Percentiles rank a stretch among this genome's conserved stretches.
phyloP scores from a whole-genome alignment of 352 stramenopile species.

The Globisporangium abappressorium region DNA sequence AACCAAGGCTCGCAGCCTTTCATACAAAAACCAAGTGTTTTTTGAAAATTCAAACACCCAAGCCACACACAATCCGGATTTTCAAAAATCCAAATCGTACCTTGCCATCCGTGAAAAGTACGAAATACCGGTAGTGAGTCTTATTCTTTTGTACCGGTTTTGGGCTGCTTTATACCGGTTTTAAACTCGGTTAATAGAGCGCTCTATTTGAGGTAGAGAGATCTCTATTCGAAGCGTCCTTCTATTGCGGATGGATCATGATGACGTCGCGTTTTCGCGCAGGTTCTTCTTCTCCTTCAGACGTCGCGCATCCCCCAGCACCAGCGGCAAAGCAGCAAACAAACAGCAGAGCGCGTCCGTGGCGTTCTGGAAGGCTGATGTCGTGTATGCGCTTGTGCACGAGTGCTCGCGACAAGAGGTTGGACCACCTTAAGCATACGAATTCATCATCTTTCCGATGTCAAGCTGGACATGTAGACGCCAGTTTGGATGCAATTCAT shows the following conservation, averaged over 20 bases:
- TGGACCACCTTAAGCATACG: not conserved
- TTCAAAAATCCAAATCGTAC: not conserved
- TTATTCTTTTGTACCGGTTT: not conserved
- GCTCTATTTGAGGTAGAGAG: not conserved
- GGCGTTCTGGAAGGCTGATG: not conserved
- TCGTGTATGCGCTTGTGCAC: not conserved
- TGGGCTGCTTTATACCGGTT: not conserved
- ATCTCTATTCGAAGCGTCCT: not conserved
- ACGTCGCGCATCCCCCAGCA: not conserved
- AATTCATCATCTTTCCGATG: not conserved
- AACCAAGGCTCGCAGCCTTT: not conserved
- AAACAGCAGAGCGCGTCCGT: not conserved
- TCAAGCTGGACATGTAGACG: not conserved
- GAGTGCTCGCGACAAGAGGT: not conserved
- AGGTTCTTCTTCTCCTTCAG: not conserved
- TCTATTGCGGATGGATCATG: constrained; percentile 6
- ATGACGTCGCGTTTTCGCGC: not conserved
- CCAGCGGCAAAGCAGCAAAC: not conserved
- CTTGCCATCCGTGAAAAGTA: not conserved
- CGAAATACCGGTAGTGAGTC: constrained; percentile 1
- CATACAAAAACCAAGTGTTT: constrained; percentile 10
- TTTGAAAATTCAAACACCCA: constrained; percentile 22
- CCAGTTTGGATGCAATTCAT: not conserved
- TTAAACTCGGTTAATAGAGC: not conserved
- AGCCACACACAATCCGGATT: not conserved